These are phyloP conservation scores for Colletotrichum agaves DNA, from an alignment of 2,329 filamentous ascomycete genomes.

Conservation along the genomic window DNA sequence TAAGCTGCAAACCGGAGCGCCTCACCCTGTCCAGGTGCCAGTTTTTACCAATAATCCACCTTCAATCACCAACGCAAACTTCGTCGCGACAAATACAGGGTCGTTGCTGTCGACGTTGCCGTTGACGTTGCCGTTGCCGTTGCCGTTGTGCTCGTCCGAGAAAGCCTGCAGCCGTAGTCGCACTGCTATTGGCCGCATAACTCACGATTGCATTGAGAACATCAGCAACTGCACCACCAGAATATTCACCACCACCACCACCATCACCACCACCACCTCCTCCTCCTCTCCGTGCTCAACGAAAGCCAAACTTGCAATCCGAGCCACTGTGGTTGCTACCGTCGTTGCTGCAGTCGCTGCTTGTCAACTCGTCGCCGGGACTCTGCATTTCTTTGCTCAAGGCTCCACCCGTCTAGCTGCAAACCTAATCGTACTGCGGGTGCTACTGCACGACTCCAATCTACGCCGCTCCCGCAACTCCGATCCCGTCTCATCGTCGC, in stretches of 20 bases:
- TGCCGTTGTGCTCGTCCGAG: not conserved
- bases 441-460: constrained; percentile 20
- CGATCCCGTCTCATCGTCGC: constrained; percentile 12
- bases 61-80: constrained; percentile 16
- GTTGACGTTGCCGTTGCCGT: constrained; percentile 1
- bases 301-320: constrained; percentile 26
- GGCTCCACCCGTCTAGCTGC: constrained; percentile 29
- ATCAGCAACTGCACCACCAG: constrained; percentile 3
- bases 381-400: constrained; percentile 32
- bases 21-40: not conserved
- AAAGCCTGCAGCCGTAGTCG: not conserved
- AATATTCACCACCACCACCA: not conserved
- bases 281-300: not conserved
- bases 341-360: constrained; percentile 1
- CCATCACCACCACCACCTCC: not conserved
- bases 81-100: not conserved
- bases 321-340: constrained; percentile 17
- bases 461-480: constrained; percentile 7
- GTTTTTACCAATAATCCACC: constrained; percentile 27
- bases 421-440: constrained; percentile 33
- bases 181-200: constrained; percentile 23
- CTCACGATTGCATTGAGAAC: constrained; percentile 25
- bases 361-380: not conserved
- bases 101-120: not conserved
- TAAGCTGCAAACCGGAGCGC: not conserved